phyloP scores from a whole-genome alignment of 768 basidiomycete species.

The Podaxis mareebaensis region DNA sequence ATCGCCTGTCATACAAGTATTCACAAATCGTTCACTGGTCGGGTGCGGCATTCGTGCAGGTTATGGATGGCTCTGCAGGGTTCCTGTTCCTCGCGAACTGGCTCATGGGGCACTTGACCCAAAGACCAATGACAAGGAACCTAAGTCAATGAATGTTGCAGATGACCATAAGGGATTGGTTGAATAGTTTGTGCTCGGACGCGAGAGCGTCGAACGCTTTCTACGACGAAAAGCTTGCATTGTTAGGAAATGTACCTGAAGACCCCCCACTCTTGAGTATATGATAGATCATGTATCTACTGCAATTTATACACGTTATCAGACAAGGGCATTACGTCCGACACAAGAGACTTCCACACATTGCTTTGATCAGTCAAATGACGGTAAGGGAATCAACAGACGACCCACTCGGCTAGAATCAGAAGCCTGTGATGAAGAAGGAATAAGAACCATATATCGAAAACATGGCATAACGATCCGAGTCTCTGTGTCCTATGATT shows the following conservation, averaged over 20 bases:
- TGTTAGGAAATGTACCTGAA: conserved; percentile 41
- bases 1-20: conserved; percentile 71
- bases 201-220: conserved; percentile 53
- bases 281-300: conserved; percentile 20
- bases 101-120: conserved; percentile 70
- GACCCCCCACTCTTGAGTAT: conserved; percentile 58
- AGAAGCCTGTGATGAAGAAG: too few relatives aligned
- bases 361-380: not conserved
- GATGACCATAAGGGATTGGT: conserved; percentile 57
- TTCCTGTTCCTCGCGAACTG: conserved; percentile 91
- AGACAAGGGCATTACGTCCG: not conserved
- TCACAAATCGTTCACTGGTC: conserved; percentile 94
- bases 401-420: too few relatives aligned
- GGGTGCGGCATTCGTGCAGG: conserved; percentile 89
- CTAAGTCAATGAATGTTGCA: conserved; percentile 57
- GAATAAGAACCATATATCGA: too few relatives aligned
- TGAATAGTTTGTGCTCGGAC: conserved; percentile 70
- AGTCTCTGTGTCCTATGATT: not conserved
- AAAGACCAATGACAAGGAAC: conserved; percentile 53
- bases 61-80: conserved; percentile 74
- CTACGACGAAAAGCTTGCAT: conserved; percentile 70
- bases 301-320: too few relatives aligned
- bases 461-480: conserved; percentile 36
- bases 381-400: too few relatives aligned
- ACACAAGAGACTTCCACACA: not conserved